These are phyloP conservation scores for Acacia confusa DNA, from an alignment of 306 rosid species.

Conservation along the genomic window DNA sequence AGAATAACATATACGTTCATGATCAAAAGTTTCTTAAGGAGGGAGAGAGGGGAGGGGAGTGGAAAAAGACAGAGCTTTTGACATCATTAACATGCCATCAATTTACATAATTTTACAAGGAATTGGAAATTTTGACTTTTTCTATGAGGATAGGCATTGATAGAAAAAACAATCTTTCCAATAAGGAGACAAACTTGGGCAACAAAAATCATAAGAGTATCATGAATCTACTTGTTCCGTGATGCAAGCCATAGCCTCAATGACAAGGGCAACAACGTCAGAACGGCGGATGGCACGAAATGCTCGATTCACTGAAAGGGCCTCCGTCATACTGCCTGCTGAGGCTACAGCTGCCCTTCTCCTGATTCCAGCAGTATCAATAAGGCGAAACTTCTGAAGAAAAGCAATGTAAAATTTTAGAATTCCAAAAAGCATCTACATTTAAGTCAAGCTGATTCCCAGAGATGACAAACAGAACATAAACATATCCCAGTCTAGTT, in stretches of 20 bases:
- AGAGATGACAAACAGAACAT: neutral
- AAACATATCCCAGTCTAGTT: neutral
- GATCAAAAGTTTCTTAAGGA: neutral
- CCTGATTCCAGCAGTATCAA: slow-evolving; percentile 98
- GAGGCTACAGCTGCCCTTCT: slow-evolving; percentile 77
- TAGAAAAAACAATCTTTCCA: neutral
- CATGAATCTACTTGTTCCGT: slow-evolving; percentile 73
- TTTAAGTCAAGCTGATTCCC: neutral
- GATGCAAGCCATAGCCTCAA: slow-evolving; percentile 96
- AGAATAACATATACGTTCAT: neutral
- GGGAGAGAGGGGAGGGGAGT: neutral
- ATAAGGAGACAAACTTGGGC: neutral
- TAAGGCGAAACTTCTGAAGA: slow-evolving; percentile 80
- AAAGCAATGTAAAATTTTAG: slow-evolving; percentile 8
- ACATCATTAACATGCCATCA: neutral
- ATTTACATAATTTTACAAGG: neutral
- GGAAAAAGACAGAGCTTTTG: neutral
- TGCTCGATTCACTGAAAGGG: slow-evolving; percentile 91
- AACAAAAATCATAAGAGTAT: neutral
- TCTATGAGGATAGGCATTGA: neutral
- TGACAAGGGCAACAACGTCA: slow-evolving; percentile 90
- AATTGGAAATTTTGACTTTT: neutral
- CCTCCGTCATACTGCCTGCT: slow-evolving; percentile 83
- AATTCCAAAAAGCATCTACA: slow-evolving; percentile 2
- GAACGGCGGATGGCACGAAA: slow-evolving; percentile 94